Conservation (phyloP, 768 basidiomycete species). For the Pleurotus ostreatus region DNA sequence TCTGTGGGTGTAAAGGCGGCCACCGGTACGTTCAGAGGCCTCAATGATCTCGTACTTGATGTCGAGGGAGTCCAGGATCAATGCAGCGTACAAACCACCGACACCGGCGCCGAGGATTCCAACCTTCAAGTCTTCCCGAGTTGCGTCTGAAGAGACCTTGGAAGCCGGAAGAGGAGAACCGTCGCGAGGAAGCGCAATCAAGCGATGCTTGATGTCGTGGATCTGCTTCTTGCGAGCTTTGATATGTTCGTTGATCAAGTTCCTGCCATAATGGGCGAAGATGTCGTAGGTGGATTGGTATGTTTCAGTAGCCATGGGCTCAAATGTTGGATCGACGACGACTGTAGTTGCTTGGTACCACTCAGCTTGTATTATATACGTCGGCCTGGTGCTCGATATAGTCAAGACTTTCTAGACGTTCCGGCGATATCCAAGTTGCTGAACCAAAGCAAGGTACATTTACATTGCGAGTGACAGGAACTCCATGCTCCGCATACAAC, state of each 20-base stretch:
- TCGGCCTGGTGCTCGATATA: too few relatives aligned
- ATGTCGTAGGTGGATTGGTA: constrained; percentile 6
- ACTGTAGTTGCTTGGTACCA: too few relatives aligned
- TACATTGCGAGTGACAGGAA: too few relatives aligned
- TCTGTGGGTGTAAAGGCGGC: constrained; percentile 38
- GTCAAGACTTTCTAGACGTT: too few relatives aligned
- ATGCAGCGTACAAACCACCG: constrained; percentile 36
- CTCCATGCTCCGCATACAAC: too few relatives aligned
- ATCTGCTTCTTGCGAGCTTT: background rate
- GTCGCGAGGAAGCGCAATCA: background rate
- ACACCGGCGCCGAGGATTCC: constrained; percentile 34
- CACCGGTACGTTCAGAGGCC: constrained; percentile 34
- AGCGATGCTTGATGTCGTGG: background rate
- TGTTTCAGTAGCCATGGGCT: background rate
- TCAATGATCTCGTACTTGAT: constrained; percentile 46
- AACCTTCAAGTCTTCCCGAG: constrained; percentile 10
- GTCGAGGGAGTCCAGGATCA: constrained; percentile 38
- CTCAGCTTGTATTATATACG: too few relatives aligned
- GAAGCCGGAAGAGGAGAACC: background rate
- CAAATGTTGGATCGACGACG: background rate
- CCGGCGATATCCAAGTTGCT: too few relatives aligned
- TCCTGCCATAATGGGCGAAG: constrained; percentile 6
- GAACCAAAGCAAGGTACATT: too few relatives aligned
- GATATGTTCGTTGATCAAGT: background rate
- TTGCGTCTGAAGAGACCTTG: background rate